These are phyloP conservation scores for Euphorbia tirucalli DNA, from an alignment of 345 rosid species.

Conservation along the genomic window DNA sequence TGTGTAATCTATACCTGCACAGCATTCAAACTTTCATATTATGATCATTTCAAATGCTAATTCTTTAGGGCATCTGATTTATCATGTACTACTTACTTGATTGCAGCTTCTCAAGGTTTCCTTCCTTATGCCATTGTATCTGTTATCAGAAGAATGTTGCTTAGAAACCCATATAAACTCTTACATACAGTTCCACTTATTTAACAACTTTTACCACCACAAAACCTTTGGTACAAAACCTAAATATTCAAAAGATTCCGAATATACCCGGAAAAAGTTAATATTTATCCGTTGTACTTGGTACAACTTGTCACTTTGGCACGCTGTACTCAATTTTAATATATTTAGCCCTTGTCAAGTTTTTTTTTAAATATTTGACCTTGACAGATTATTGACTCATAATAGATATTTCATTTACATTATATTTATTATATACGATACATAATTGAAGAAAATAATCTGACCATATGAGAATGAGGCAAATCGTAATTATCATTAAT, in stretches of 20 bases:
- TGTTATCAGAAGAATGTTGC: conserved; percentile 20
- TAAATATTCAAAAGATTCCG: not conserved
- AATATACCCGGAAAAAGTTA: not conserved
- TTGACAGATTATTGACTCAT: too few relatives aligned
- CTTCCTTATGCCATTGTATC: conserved; percentile 62
- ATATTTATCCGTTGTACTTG: too few relatives aligned
- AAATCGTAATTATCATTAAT: too few relatives aligned
- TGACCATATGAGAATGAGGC: too few relatives aligned
- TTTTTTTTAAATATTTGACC: too few relatives aligned
- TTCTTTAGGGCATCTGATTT: not conserved
- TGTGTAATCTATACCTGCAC: conserved; percentile 71
- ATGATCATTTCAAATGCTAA: not conserved
- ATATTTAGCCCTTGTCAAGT: too few relatives aligned
- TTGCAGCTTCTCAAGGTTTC: conserved; percentile 53
- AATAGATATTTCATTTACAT: too few relatives aligned
- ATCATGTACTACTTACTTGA: conserved; percentile 46
- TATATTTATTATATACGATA: too few relatives aligned
- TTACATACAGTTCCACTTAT: not conserved
- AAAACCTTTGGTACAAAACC: not conserved
- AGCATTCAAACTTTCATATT: not conserved
- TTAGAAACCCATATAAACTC: not conserved
- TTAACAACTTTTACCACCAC: not conserved
- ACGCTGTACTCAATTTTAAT: too few relatives aligned
- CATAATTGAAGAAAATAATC: too few relatives aligned
- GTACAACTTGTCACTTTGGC: too few relatives aligned